Conservation (phyloP, 2,329 filamentous ascomycete genomes). For the Lomentospora prolificans region DNA sequence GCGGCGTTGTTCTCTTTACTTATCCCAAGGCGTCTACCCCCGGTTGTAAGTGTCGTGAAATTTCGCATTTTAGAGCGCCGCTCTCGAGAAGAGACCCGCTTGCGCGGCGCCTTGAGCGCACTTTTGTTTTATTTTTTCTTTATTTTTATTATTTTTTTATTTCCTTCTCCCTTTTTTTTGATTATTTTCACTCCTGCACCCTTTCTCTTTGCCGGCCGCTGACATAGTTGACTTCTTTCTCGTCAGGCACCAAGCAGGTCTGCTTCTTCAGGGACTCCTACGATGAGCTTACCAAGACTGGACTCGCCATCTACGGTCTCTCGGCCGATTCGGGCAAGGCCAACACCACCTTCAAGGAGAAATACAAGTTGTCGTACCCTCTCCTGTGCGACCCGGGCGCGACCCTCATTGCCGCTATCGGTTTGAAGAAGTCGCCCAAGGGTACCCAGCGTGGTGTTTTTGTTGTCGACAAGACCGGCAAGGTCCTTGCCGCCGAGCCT, state of each 20-base stretch:
- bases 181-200: no score
- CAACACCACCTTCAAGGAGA: constrained; percentile 86
- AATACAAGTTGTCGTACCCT: constrained; percentile 80
- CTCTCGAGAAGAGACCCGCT: background rate
- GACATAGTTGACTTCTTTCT: background rate
- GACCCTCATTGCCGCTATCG: constrained; percentile 73
- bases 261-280: constrained; percentile 89
- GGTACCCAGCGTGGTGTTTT: constrained; percentile 83
- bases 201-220: no score
- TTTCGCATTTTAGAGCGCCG: background rate
- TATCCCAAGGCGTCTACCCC: constrained; percentile 93
- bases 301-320: constrained; percentile 81
- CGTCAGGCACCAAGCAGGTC: constrained; percentile 77
- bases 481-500: constrained; percentile 63
- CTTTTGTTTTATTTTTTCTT: no score
- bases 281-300: constrained; percentile 62
- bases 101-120: no score
- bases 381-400: constrained; percentile 74
- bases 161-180: no score
- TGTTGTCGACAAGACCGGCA: constrained; percentile 71
- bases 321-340: constrained; percentile 80
- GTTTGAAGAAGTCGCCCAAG: constrained; percentile 76
- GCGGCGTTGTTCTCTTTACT: constrained; percentile 84
- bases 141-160: no score
- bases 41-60: constrained; percentile 59